Evolutionary conservation across 2,329 filamentous ascomycete species (phyloP).

Genomic region (Huntiella moniliformis): DNA sequence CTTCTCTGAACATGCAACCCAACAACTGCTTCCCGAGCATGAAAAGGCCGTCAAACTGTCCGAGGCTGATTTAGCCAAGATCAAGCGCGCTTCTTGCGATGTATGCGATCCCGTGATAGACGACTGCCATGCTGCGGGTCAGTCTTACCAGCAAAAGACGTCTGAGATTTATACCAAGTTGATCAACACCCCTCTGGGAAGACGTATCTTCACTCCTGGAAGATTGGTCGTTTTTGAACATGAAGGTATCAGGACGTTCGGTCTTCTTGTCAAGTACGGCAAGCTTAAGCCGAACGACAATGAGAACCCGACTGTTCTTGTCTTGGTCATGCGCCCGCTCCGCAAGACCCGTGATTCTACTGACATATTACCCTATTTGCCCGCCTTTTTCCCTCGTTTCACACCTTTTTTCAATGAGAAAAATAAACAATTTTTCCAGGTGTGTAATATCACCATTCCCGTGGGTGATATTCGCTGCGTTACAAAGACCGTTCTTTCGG

Average conservation of each 20-base stretch:
- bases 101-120: conserved; percentile 70
- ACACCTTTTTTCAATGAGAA: conserved; percentile 50
- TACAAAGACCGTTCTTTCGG: conserved; percentile 45
- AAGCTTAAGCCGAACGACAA: conserved; percentile 34
- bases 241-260: conserved; percentile 66
- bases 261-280: conserved; percentile 63
- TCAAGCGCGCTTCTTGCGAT: conserved; percentile 68
- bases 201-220: conserved; percentile 56
- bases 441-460: conserved; percentile 48
- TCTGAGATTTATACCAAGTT: conserved; percentile 60
- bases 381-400: conserved; percentile 48
- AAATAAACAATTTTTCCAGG: conserved; percentile 35
- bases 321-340: conserved; percentile 57
- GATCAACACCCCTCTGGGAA: conserved; percentile 62
- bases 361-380: conserved; percentile 73
- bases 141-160: conserved; percentile 65
- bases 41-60: conserved; percentile 87
- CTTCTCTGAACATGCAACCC: conserved; percentile 95
- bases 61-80: conserved; percentile 75
- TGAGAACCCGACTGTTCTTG: conserved; percentile 49
- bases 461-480: conserved; percentile 70
- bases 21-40: conserved; percentile 82
- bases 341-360: conserved; percentile 54
- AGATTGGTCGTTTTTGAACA: conserved; percentile 70
- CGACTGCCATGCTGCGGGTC: conserved; percentile 60